Percentiles rank a stretch among this genome's conserved stretches.
These are phyloP conservation scores for Clitopilus passeckerianus DNA, from an alignment of 768 basidiomycete species.

Conservation along the genomic window DNA sequence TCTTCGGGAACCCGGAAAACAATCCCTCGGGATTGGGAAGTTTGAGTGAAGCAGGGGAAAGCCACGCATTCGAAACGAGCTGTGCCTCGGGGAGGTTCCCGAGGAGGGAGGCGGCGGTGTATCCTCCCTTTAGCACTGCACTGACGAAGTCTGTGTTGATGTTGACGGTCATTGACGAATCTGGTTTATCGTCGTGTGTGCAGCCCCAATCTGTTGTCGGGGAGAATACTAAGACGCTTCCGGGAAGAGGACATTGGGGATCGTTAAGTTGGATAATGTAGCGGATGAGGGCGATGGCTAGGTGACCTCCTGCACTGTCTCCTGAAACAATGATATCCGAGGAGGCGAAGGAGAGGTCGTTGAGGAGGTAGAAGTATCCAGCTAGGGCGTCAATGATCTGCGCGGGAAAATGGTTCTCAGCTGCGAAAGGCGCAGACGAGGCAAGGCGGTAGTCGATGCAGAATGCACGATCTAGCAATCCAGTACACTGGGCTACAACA, in stretches of 20 bases:
- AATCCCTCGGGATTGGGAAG: neutral
- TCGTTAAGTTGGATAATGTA: slow-evolving; percentile 47
- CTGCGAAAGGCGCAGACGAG: slow-evolving; percentile 28
- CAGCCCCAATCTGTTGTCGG: slow-evolving; percentile 48
- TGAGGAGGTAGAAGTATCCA: slow-evolving; percentile 64
- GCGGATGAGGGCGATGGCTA: slow-evolving; percentile 53
- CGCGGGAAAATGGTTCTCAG: slow-evolving; percentile 58
- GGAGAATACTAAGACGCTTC: slow-evolving; percentile 46
- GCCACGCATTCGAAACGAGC: neutral
- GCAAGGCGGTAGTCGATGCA: slow-evolving; percentile 68
- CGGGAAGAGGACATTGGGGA: slow-evolving; percentile 36
- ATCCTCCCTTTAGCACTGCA: neutral
- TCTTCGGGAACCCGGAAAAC: neutral
- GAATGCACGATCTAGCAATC: slow-evolving; percentile 39
- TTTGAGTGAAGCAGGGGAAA: neutral
- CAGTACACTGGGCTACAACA: neutral
- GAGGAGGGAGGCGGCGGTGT: neutral
- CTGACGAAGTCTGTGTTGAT: slow-evolving; percentile 33
- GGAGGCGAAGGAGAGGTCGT: slow-evolving; percentile 45
- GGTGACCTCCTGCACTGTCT: slow-evolving; percentile 73
- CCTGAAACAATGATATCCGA: slow-evolving; percentile 61
- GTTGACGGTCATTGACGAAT: slow-evolving; percentile 29
- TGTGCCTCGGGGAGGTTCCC: neutral
- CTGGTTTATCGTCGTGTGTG: slow-evolving; percentile 31
- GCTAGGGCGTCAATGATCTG: slow-evolving; percentile 68